Evolutionary conservation across 164 flowering plant genomes (phyloP), one percentile per base, ranked within the genome.

Genomic region (Vitis cinerea): DNA sequence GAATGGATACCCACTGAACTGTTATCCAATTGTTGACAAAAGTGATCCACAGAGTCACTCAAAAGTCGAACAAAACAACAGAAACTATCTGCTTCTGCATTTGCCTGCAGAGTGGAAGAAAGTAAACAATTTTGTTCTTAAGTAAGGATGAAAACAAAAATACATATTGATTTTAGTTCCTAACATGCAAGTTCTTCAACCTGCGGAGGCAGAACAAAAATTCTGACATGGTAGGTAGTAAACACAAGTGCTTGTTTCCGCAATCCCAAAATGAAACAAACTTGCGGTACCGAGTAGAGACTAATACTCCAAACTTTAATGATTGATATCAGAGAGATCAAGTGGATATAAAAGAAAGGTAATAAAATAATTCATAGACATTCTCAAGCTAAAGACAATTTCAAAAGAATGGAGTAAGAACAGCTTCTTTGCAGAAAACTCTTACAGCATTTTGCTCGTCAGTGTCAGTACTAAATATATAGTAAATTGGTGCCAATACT

Each of bases 61-160:
- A 88, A 64, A 57, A 90, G 76, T 30, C 88, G 79, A 64, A 90
- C 94, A 77, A 90, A 90, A 71, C 94, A 90, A 63, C 79, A 76
- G 76, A 90, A 90, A 77, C 90, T 85, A 78, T 90, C 94, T 48
- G 94, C 92, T 82, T 90, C 92, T 57, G 85, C 89, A 78, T 87
- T 80, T 37, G 69, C 84, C 94, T 90, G 81, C 73, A 82, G n/a
- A 47, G 66, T 9, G 50, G 49, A 57, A 19, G 1, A 68, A 19
- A 17, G 8, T n/a, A n/a, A 8, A 8, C 23, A 65, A 12, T 9
- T 27, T 65, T 29, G 29, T 59, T 14, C 11, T 9, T 60, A 14
- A 49, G 10, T 44, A 14, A 30, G 27, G 52, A 62, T 8, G 5
- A 11, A 19, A 61, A 29, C 13, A 31, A 56, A 66, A 50, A 17